Percentiles rank a stretch among this genome's conserved stretches.
Conservation (phyloP, 208 protist genomes). For the Leishmania arabica region DNA sequence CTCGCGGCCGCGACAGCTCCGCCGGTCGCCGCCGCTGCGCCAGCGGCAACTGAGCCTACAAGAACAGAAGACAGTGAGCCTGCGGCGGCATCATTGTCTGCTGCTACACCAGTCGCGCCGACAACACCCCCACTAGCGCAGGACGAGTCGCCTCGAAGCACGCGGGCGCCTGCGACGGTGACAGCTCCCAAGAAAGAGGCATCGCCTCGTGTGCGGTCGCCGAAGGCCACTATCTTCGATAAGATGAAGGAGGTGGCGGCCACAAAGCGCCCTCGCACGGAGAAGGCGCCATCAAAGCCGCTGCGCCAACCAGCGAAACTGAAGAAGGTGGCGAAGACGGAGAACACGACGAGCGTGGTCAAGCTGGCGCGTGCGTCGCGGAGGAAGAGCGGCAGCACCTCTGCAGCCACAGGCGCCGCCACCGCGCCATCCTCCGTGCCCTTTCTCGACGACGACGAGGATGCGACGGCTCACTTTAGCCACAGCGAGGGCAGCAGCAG, state of each 20-base stretch:
- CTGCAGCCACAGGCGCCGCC: background rate
- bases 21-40: background rate
- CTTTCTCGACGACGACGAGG: constrained; percentile 36
- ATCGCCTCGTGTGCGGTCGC: background rate
- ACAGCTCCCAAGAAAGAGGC: background rate
- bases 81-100: background rate
- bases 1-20: background rate
- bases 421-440: background rate
- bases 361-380: constrained; percentile 77
- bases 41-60: background rate
- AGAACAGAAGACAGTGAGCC: background rate
- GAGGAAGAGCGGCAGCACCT: constrained; percentile 7
- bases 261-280: constrained; percentile 15
- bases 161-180: background rate
- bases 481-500: constrained; percentile 17
- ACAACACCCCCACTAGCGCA: background rate
- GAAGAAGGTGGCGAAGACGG: constrained; percentile 33
- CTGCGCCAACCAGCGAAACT: constrained; percentile 7
- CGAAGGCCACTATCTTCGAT: constrained; percentile 43
- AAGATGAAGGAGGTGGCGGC: constrained; percentile 36
- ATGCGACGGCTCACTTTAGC: constrained; percentile 12
- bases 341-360: constrained; percentile 52
- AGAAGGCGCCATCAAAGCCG: background rate
- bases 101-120: background rate
- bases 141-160: background rate